Conservation (phyloP, 2,329 filamentous ascomycete genomes). For the Zymoseptoria pseudotritici region DNA sequence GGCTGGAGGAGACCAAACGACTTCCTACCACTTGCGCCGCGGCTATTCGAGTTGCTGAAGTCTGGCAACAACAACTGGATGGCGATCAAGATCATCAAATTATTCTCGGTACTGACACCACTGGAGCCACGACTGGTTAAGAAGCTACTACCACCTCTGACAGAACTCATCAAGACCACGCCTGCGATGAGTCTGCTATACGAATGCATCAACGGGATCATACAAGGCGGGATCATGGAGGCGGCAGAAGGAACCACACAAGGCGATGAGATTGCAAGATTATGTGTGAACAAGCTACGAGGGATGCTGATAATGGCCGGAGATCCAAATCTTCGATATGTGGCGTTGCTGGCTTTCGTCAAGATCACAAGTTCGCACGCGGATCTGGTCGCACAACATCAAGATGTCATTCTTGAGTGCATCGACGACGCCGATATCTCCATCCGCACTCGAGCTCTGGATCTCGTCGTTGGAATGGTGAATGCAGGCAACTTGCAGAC, state of each 20-base stretch:
- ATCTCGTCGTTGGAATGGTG: slow-evolving; percentile 90
- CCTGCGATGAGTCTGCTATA: slow-evolving; percentile 97
- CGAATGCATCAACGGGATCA: slow-evolving; percentile 97
- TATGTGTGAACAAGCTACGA: slow-evolving; percentile 87
- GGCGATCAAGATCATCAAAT: slow-evolving; percentile 98
- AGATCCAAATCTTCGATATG: slow-evolving; percentile 95
- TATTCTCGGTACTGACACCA: slow-evolving; percentile 91
- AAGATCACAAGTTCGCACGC: slow-evolving; percentile 87
- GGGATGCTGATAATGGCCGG: slow-evolving; percentile 92
- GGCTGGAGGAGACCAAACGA: slow-evolving; percentile 91
- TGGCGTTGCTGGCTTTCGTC: slow-evolving; percentile 89
- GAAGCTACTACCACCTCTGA: slow-evolving; percentile 84
- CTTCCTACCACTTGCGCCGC: slow-evolving; percentile 83
- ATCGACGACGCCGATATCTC: slow-evolving; percentile 94
- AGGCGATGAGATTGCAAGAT: slow-evolving; percentile 80
- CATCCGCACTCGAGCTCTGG: slow-evolving; percentile 84
- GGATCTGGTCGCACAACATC: slow-evolving; percentile 79
- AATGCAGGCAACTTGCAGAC: slow-evolving; percentile 74
- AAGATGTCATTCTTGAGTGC: slow-evolving; percentile 93
- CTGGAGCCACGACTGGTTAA: slow-evolving; percentile 84
- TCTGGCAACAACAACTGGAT: slow-evolving; percentile 98
- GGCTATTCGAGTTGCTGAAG: slow-evolving; percentile 85
- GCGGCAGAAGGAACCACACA: slow-evolving; percentile 71
- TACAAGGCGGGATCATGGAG: slow-evolving; percentile 88
- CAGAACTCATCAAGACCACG: slow-evolving; percentile 87